These are phyloP conservation scores for Nasturtium officinale DNA, from an alignment of 345 rosid species.

Conservation along the genomic window DNA sequence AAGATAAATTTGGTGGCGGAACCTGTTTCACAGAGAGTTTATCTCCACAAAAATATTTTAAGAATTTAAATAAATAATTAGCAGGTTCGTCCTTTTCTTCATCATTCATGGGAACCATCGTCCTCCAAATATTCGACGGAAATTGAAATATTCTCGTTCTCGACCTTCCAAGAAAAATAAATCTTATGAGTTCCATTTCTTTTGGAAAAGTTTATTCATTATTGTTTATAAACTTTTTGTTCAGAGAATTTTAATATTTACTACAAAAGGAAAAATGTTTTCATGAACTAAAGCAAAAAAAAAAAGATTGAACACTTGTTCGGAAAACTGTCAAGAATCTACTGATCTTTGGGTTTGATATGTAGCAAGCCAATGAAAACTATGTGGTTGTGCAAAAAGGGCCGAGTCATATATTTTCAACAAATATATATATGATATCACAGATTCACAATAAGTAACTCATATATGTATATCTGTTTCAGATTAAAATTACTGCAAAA, in stretches of 20 bases:
- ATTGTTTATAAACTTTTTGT: not conserved
- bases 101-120: conserved; percentile 45
- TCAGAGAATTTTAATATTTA: not conserved
- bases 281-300: not conserved
- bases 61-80: not conserved
- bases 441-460: not conserved
- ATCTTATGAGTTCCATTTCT: conserved; percentile 8
- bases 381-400: not conserved
- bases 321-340: not conserved
- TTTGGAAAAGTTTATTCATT: not conserved
- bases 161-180: not conserved
- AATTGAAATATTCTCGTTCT: conserved; percentile 23
- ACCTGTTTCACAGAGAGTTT: conserved; percentile 57
- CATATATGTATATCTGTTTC: not conserved
- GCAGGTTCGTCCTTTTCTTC: conserved; percentile 7
- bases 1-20: conserved; percentile 52
- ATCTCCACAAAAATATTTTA: conserved; percentile 36
- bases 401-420: not conserved
- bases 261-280: not conserved
- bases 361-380: not conserved
- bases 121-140: conserved; percentile 27
- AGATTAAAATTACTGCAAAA: not conserved
- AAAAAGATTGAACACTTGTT: not conserved
- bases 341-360: not conserved
- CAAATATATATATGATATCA: not conserved